Evolutionary conservation across 2,329 filamentous ascomycete species (phyloP), one percentile per base, ranked within the genome.

Genomic region (Aspergillus japonicus): DNA sequence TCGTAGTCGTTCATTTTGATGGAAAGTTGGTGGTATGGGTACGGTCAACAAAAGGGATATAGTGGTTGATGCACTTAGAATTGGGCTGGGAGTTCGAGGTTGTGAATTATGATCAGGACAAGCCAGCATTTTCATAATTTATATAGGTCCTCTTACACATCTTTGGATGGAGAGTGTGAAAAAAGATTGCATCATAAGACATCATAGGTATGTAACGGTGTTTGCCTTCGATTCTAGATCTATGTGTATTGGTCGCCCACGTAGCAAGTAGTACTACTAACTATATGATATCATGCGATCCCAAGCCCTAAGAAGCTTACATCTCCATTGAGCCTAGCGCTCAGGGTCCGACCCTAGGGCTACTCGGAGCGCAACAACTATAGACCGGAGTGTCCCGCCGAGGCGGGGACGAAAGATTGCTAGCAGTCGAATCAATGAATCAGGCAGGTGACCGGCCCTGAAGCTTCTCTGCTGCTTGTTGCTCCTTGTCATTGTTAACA

Each of bases 301-400:
- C 4, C 10, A 42, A 66, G 64, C 66, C 70, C 69, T 73, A 73
- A 64, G n/a, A 47, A 10, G 1, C 6, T 21, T 16, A 14, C 16
- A 6, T 61, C 61, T 62, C 16, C 5, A 66, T 60, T 16, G 1
- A 42, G 62, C 59, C 26, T 62, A 66, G 50, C 39, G 24, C 0
- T 7, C 50, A 72, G 71, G 72, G 69, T 71, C 65, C 59, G 64
- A 57, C 63, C 68, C 67, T 73, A 73, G 71, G 68, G 67, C 62
- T 68, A 42, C 7, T 26, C n/a, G 52, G 63, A 50, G 21, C 42
- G 73, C 69, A 68, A 63, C 19, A 71, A 69, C 50, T 19, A 51
- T 60, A 33, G 16, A 12, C 50, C 58, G 50, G 42, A n/a, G 10
- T 59, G 56, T 48, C 63, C 69, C 66, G 56, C 64, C 58, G 64